Conservation (phyloP, 352 stramenopile genomes). For the Phytophthora macrochlamydospora region DNA sequence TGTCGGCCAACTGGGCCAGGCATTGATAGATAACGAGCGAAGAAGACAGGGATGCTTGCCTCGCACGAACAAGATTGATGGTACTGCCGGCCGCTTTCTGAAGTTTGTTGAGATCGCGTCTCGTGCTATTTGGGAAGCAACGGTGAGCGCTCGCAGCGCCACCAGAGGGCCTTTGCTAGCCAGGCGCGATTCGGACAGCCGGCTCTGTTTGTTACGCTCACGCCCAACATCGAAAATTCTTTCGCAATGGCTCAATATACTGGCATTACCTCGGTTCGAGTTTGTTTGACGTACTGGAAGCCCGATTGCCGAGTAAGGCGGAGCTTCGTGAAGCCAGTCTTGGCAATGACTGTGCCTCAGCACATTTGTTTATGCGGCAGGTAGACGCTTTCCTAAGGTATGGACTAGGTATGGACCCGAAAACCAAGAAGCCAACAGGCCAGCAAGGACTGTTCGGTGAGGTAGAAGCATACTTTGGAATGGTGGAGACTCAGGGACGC, state of each 20-base stretch:
- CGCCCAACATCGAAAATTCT: conserved; percentile 1
- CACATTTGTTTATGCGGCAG: conserved; percentile 6
- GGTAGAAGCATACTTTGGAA: conserved; percentile 2
- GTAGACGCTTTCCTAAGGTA: conserved; percentile 3
- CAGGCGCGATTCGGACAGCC: background rate
- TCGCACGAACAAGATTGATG: too few relatives aligned
- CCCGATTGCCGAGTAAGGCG: background rate
- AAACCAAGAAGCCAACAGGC: background rate
- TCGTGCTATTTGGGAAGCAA: conserved; percentile 3
- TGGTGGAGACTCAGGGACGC: background rate
- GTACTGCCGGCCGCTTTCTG: background rate
- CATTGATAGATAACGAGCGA: conserved; percentile 1
- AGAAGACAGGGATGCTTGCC: too few relatives aligned
- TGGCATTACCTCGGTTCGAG: background rate
- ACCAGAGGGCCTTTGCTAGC: background rate
- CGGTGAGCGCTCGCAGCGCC: background rate
- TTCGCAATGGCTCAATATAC: background rate
- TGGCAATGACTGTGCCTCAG: conserved; percentile 1
- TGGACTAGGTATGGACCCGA: background rate
- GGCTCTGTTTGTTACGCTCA: conserved; percentile 3
- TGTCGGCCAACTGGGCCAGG: background rate
- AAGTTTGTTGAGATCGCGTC: background rate
- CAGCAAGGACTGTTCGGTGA: background rate
- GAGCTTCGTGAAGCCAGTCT: background rate
- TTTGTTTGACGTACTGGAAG: too few relatives aligned